These are phyloP conservation scores for Calocera cornea DNA, from an alignment of 768 basidiomycete genomes.

Conservation along the genomic window DNA sequence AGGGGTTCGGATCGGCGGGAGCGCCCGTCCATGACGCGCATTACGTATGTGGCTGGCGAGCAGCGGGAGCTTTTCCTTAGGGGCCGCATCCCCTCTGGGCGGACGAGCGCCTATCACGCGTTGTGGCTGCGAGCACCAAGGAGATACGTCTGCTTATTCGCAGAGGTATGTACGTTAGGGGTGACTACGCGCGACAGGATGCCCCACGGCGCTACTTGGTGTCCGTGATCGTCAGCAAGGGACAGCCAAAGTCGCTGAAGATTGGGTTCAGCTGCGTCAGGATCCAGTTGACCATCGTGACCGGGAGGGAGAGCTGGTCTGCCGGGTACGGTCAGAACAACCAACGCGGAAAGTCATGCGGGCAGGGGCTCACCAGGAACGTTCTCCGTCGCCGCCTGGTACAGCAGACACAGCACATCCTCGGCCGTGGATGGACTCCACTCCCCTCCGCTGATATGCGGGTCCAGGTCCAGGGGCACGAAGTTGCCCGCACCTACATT, in stretches of 20 bases:
- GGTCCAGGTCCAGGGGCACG: not conserved
- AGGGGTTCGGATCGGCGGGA: too few relatives aligned
- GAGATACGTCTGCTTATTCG: too few relatives aligned
- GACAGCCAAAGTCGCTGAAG: not conserved
- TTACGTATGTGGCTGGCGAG: too few relatives aligned
- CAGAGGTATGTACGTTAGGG: too few relatives aligned
- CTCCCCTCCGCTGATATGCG: not conserved
- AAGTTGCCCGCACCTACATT: not conserved
- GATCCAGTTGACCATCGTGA: not conserved
- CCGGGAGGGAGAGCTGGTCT: not conserved
- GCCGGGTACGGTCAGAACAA: not conserved
- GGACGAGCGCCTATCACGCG: too few relatives aligned
- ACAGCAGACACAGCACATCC: not conserved
- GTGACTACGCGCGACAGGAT: too few relatives aligned
- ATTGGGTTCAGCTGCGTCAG: not conserved
- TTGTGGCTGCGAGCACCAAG: too few relatives aligned
- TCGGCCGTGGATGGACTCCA: not conserved
- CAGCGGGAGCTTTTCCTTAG: too few relatives aligned
- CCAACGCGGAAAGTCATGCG: not conserved
- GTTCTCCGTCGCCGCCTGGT: not conserved
- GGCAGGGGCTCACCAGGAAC: not conserved
- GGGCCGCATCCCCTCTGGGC: too few relatives aligned
- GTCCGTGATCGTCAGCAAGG: not conserved
- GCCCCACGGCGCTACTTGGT: too few relatives aligned
- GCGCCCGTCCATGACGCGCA: too few relatives aligned